Conservation (phyloP, 2,329 filamentous ascomycete species). For the Grosmannia serpens region DNA sequence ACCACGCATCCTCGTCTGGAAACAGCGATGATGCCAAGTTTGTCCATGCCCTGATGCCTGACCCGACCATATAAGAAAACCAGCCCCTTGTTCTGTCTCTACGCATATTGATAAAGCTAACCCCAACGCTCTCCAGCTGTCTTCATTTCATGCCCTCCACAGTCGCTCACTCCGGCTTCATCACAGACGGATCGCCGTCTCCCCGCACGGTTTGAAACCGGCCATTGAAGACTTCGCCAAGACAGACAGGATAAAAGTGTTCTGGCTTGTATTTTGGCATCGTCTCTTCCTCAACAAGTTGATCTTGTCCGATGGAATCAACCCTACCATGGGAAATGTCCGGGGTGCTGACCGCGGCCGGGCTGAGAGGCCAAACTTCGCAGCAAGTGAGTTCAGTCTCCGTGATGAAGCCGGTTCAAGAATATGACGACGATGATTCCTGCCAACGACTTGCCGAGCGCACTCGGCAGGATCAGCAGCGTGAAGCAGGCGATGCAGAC, state of each 20-base stretch:
- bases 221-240: not conserved
- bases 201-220: not conserved
- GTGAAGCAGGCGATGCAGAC: constrained; percentile 50
- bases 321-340: not conserved
- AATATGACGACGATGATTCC: constrained; percentile 58
- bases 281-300: not conserved
- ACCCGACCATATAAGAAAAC: too few species aligned
- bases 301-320: not conserved
- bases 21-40: too few species aligned
- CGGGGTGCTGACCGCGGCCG: not conserved
- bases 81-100: too few species aligned
- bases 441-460: constrained; percentile 49
- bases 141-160: too few species aligned
- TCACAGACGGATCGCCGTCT: too few species aligned
- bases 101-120: too few species aligned
- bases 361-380: not conserved
- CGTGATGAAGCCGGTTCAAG: too few species aligned
- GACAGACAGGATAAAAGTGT: not conserved
- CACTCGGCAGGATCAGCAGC: constrained; percentile 58
- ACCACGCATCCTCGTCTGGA: too few species aligned
- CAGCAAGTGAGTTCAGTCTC: not conserved
- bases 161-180: too few species aligned
- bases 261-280: not conserved
- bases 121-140: too few species aligned
- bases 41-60: too few species aligned